phyloP scores from a whole-genome alignment of 139 green algal species.

The Tetradesmus lagerheimii region DNA sequence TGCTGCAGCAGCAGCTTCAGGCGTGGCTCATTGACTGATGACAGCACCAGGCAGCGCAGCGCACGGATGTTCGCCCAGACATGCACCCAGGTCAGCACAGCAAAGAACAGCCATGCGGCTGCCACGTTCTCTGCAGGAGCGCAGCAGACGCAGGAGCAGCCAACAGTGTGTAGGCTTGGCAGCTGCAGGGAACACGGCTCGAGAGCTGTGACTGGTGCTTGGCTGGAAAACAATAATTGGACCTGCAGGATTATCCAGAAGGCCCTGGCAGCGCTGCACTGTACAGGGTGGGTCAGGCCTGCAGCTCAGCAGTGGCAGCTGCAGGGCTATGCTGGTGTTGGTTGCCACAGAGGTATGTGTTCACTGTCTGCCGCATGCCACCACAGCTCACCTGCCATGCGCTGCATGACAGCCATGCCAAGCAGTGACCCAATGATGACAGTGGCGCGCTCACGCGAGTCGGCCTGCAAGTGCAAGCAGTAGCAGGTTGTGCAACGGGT shows the following conservation, averaged over 20 bases:
- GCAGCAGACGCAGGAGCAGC: slow-evolving; percentile 48
- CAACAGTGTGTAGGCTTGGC: not conserved
- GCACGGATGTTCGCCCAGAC: slow-evolving; percentile 86
- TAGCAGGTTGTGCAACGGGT: no score
- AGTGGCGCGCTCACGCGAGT: slow-evolving; percentile 76
- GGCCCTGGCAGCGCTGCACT: no score
- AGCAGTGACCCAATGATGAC: slow-evolving; percentile 87
- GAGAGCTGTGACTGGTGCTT: not conserved
- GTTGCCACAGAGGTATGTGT: no score
- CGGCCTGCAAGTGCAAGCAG: slow-evolving; percentile 75
- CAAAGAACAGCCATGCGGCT: slow-evolving; percentile 62
- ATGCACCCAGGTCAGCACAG: slow-evolving; percentile 72
- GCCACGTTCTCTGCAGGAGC: slow-evolving; percentile 6
- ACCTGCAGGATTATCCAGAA: no score
- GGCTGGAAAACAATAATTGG: not conserved
- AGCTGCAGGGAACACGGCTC: not conserved
- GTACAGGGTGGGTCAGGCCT: not conserved
- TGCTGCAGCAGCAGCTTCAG: slow-evolving; percentile 65
- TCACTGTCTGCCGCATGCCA: not conserved
- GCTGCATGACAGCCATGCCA: slow-evolving; percentile 74
- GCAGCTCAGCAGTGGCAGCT: not conserved
- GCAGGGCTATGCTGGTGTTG: no score
- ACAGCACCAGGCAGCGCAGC: slow-evolving; percentile 81
- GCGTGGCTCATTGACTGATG: slow-evolving; percentile 77
- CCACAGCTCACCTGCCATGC: slow-evolving; percentile 19